Evolutionary conservation across 768 basidiomycete genomes (phyloP).

Genomic region (Scleroderma citrinum): DNA sequence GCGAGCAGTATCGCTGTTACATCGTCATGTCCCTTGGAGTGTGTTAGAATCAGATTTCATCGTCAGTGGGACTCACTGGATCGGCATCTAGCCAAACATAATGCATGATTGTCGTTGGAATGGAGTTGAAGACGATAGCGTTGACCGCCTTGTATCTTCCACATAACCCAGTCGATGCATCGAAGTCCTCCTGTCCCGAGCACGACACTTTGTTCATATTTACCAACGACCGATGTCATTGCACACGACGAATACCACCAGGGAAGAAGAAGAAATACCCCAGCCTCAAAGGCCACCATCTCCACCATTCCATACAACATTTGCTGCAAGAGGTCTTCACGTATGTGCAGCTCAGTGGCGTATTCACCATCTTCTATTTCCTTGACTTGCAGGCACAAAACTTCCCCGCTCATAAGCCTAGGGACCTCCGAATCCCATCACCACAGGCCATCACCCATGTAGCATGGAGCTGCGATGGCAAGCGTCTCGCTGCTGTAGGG

Average conservation of each 20-base stretch:
- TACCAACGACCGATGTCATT: constrained; percentile 22
- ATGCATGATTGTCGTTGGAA: constrained; percentile 6
- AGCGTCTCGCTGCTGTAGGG: constrained; percentile 74
- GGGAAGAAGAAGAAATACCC: constrained; percentile 55
- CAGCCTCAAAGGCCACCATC: constrained; percentile 59
- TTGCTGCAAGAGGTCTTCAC: constrained; percentile 65
- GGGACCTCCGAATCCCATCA: constrained; percentile 63
- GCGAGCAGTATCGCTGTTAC: constrained; percentile 80
- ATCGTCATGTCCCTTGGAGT: constrained; percentile 77
- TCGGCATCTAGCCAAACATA: constrained; percentile 61
- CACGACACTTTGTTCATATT: too few species aligned
- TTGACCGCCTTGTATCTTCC: too few species aligned
- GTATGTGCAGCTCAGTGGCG: constrained; percentile 35
- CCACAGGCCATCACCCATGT: constrained; percentile 66
- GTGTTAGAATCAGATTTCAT: neutral
- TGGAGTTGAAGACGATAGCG: neutral
- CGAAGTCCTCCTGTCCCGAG: too few species aligned
- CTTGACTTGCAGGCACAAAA: constrained; percentile 52
- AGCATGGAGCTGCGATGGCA: constrained; percentile 82
- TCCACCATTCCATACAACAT: constrained; percentile 67
- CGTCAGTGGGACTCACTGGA: constrained; percentile 38
- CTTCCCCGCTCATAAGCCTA: constrained; percentile 75
- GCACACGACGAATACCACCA: constrained; percentile 16
- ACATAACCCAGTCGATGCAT: too few species aligned
- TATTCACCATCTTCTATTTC: constrained; percentile 9